Conservation (phyloP, 768 basidiomycete genomes). For the Dioszegia hungarica region DNA sequence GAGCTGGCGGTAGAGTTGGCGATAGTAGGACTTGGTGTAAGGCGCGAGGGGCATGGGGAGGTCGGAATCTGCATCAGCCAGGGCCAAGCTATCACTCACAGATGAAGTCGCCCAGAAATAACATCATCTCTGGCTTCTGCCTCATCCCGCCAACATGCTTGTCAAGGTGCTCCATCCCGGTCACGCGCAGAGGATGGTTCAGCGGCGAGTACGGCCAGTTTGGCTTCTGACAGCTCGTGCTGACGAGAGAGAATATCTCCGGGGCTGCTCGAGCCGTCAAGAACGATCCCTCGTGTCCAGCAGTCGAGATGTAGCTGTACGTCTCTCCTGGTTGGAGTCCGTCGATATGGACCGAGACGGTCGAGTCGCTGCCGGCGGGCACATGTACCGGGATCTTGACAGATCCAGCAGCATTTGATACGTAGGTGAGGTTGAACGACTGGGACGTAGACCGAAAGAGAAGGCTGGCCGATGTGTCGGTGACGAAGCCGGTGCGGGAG, state of each 20-base stretch:
- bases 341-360: not conserved
- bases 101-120: not conserved
- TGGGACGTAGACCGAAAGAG: not conserved
- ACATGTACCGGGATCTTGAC: not conserved
- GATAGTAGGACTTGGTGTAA: not conserved
- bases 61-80: not conserved
- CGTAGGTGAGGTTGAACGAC: not conserved
- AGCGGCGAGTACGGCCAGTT: not conserved
- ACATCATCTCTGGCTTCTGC: not conserved
- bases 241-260: not conserved
- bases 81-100: not conserved
- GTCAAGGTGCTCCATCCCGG: not conserved
- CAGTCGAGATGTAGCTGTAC: not conserved
- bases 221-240: not conserved
- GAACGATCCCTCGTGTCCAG: not conserved
- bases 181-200: not conserved
- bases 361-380: not conserved
- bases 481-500: not conserved
- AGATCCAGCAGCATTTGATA: not conserved
- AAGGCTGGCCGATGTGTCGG: not conserved
- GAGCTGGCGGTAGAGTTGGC: not conserved
- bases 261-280: not conserved
- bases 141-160: not conserved
- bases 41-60: not conserved
- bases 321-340: not conserved